A percentile compares a stretch with the other conserved stretches of the same genome.
These are phyloP conservation scores for Aspergillus olivimuriae DNA, from an alignment of 495 filamentous ascomycete species.

Conservation along the genomic window DNA sequence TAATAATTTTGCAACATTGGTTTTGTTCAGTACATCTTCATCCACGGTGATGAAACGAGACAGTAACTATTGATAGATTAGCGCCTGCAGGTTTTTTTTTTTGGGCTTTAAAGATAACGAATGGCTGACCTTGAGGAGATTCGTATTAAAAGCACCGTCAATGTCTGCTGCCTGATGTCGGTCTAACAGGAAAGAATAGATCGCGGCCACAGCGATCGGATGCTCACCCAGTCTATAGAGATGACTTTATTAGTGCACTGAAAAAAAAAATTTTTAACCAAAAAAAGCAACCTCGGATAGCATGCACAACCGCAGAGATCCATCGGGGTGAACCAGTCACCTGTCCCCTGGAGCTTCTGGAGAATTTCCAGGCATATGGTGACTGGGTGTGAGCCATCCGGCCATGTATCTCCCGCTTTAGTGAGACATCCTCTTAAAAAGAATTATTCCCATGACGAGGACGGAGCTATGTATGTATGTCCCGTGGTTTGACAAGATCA, in stretches of 20 bases:
- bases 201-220: conserved; percentile 45
- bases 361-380: not conserved
- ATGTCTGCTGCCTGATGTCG: conserved; percentile 61
- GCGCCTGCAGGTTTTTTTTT: no score
- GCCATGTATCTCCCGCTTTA: conserved; percentile 7
- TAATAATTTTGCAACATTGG: conserved; percentile 60
- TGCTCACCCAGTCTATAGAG: conserved; percentile 51
- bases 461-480: not conserved
- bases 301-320: not conserved
- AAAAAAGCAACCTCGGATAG: no score
- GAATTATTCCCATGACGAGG: no score
- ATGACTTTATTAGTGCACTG: conserved; percentile 20
- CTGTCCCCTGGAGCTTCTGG: not conserved
- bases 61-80: conserved; percentile 61
- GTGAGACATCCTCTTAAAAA: no score
- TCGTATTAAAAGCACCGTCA: conserved; percentile 54
- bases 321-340: not conserved
- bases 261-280: no score
- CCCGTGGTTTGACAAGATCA: conserved; percentile 7
- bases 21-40: conserved; percentile 53
- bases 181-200: conserved; percentile 60
- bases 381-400: not conserved
- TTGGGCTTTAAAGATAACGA: not conserved
- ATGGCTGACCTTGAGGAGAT: conserved; percentile 51
- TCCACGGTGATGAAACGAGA: conserved; percentile 57